A percentile compares a stretch with the other conserved stretches of the same genome.
phyloP scores from a whole-genome alignment of 495 filamentous ascomycete genomes.

The Daldinia loculata region DNA sequence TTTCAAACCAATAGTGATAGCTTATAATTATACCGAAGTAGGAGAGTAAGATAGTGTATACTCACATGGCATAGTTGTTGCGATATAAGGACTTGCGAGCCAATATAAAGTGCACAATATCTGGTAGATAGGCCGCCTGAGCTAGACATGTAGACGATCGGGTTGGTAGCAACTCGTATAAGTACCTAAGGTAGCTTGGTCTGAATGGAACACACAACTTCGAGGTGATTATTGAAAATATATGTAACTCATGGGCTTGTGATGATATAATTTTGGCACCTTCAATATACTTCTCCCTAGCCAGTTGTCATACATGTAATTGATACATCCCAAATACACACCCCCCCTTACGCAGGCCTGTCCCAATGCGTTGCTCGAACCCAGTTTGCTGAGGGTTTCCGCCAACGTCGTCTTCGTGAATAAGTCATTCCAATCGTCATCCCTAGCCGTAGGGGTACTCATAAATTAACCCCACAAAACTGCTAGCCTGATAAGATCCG shows the following conservation, averaged over 20 bases:
- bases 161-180: too few relatives aligned
- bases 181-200: too few relatives aligned
- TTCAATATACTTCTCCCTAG: slow-evolving; percentile 18
- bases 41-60: not conserved
- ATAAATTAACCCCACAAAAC: slow-evolving; percentile 6
- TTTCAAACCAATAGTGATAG: not conserved
- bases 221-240: not conserved
- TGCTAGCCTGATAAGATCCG: slow-evolving; percentile 1
- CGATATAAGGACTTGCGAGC: not conserved
- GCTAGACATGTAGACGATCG: not conserved
- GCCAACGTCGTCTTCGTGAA: not conserved
- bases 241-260: not conserved
- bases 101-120: not conserved
- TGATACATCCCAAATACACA: slow-evolving; percentile 31
- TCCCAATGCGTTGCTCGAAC: slow-evolving; percentile 6
- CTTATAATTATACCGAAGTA: not conserved
- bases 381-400: not conserved
- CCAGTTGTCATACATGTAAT: slow-evolving; percentile 36
- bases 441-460: slow-evolving; percentile 7
- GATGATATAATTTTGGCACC: not conserved
- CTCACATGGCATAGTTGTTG: not conserved
- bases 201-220: not conserved
- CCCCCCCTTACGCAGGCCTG: slow-evolving; percentile 2
- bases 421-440: slow-evolving; percentile 29
- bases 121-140: not conserved